Base-by-base conservation (phyloP, 2,329 filamentous ascomycete genomes). In the Graphiopsis chlorocephala region DNA sequence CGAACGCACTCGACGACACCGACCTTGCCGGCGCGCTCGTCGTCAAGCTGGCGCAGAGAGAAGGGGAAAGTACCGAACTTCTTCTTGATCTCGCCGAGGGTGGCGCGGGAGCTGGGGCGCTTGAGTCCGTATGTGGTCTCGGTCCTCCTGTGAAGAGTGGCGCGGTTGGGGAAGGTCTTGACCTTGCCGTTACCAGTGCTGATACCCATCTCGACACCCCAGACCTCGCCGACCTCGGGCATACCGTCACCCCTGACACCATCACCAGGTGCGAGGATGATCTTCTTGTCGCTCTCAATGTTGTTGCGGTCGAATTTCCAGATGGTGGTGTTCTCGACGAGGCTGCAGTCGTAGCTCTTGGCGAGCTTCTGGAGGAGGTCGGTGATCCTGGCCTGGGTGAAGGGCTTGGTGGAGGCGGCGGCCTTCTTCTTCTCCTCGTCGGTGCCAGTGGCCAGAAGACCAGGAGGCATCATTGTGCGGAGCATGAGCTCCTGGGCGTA, bases 31-130 rank as follows among this genome's bases (percentile, higher is more conserved):
- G 93, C 89, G 76, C 94, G 90, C 86, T 99, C 95, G 74, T 98
- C 94, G 68, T 97, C 94, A 68, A 99, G 87, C 83, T 99, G 95
- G 76, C 95, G 88, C 83, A 98, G 85, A 81, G 92, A 96, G 87
- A 99, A 99, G 73, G 95, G 95, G 86, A 99, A 99, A 68, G 88
- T 92, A 70, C 94, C 93, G 76, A 98, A 99, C 83, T 94, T 97
- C 88, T 94, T 96, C 78, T 96, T 90, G 67, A 97, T 90, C 82
- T 98, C 95, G 55, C 93, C 96, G 61, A 98, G 85, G 58, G 94
- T 90, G 81, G 96, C 92, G 77, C 94, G 88, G 61, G 94, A 97
- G 70, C 92, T 96, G 67, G 92, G 92, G 71, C 95, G 90, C 88
- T 98, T 99, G 70, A 99, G 85, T 67, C 88, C 89, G 80, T 97